Evolutionary conservation across 148 eudicot genomes (phyloP).

Genomic region (Persicaria tinctoria): DNA sequence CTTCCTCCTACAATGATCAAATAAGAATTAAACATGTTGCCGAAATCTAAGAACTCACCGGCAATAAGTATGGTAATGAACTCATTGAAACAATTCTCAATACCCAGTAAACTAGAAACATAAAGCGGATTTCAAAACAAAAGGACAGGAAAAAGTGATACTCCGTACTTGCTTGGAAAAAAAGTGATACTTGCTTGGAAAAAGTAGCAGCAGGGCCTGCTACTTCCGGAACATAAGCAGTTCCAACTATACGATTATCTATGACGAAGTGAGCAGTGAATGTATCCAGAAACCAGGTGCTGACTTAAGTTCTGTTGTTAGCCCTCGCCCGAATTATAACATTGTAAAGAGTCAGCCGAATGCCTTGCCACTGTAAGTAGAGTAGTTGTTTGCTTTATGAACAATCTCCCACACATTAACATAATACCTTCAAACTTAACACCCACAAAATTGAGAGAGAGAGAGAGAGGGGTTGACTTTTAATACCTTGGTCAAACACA

Average conservation of each 20-base stretch:
- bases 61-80: background rate
- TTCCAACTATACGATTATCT: constrained; percentile 63
- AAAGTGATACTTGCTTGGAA: too few relatives aligned
- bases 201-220: constrained; percentile 28
- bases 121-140: background rate
- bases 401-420: background rate
- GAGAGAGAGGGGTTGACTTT: too few relatives aligned
- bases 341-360: background rate
- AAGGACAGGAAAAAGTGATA: background rate
- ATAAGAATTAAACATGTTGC: background rate
- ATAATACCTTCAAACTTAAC: too few relatives aligned
- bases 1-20: constrained; percentile 34
- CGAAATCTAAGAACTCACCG: background rate
- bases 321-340: constrained; percentile 5
- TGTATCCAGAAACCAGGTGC: constrained; percentile 24
- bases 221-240: constrained; percentile 64
- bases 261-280: constrained; percentile 40
- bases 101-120: background rate
- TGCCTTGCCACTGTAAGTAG: background rate
- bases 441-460: too few relatives aligned
- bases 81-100: background rate
- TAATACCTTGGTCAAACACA: too few relatives aligned
- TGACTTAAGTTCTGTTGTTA: background rate
- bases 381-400: background rate
- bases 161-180: constrained; percentile 55